Evolutionary conservation across 2,329 filamentous ascomycete genomes (phyloP), one percentile per base, ranked within the genome.

Genomic region (Achaetomium macrosporum): DNA sequence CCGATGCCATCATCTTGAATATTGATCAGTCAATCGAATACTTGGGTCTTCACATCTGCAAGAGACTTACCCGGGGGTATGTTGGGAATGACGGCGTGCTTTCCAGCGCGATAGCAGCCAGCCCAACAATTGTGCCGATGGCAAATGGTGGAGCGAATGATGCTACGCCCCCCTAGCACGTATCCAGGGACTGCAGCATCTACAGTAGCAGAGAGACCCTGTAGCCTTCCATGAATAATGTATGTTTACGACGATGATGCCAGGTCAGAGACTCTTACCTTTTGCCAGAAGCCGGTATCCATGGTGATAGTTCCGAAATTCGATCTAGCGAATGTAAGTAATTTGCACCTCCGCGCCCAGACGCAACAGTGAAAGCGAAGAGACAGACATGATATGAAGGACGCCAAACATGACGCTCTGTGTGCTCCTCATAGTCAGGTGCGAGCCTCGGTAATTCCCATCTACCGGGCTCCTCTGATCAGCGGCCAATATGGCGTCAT

Each of bases 281-380:
- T n/a, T n/a, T n/a, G n/a, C n/a, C n/a, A n/a, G 43, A 46, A 46
- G 7, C 43, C 43, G 12, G 43, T 46, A 33, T 46, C 43, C 43
- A 46, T 46, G 43, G 37, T 46, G 12, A 46, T 33, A 11, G 37
- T 31, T 2, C 43, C 43, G 13, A 46, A 46, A 17, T 46, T 46
- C n/a, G n/a, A n/a, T n/a, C n/a, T n/a, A n/a, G n/a, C n/a, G n/a
- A n/a, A n/a, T n/a, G n/a, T n/a, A n/a, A n/a, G n/a, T n/a, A n/a
- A n/a, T n/a, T n/a, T n/a, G n/a, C n/a, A n/a, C n/a, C n/a, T n/a
- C n/a, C n/a, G n/a, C n/a, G n/a, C n/a, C n/a, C n/a, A n/a, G n/a
- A n/a, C n/a, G n/a, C n/a, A n/a, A n/a, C n/a, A n/a, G n/a, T n/a
- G n/a, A n/a, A n/a, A n/a, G n/a, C n/a, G n/a, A n/a, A n/a, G n/a